Evolutionary conservation across 768 basidiomycete species (phyloP).

Genomic region (Sarcomyxa edulis): DNA sequence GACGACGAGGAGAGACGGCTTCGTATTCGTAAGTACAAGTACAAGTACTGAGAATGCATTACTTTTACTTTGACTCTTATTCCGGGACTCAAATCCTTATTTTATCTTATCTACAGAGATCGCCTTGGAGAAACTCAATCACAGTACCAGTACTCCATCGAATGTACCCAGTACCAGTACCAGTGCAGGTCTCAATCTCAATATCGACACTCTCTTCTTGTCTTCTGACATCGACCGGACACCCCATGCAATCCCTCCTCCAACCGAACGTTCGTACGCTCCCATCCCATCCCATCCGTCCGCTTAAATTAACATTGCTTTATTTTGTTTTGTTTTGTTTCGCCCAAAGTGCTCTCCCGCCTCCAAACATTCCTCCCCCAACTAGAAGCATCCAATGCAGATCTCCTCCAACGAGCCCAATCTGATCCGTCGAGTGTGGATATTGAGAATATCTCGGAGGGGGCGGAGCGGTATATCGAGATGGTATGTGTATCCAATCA

Average conservation of each 20-base stretch:
- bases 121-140: slow-evolving; percentile 35
- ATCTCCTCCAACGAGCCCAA: slow-evolving; percentile 39
- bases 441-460: slow-evolving; percentile 55
- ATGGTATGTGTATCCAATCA: slow-evolving; percentile 42
- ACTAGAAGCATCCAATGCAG: slow-evolving; percentile 58
- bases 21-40: too few species aligned
- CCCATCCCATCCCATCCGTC: background rate
- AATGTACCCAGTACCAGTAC: slow-evolving; percentile 13
- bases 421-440: slow-evolving; percentile 56
- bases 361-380: slow-evolving; percentile 65
- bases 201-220: slow-evolving; percentile 2
- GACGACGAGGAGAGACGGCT: slow-evolving; percentile 38
- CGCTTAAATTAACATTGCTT: too few species aligned
- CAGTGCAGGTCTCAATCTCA: slow-evolving; percentile 2
- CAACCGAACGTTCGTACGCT: slow-evolving; percentile 41
- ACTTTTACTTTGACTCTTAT: slow-evolving; percentile 7
- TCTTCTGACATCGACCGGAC: slow-evolving; percentile 34
- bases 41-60: too few species aligned
- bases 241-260: slow-evolving; percentile 33
- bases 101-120: slow-evolving; percentile 23
- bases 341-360: slow-evolving; percentile 52
- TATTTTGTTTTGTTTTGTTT: too few species aligned
- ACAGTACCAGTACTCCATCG: slow-evolving; percentile 12
- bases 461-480: slow-evolving; percentile 53
- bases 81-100: slow-evolving; percentile 1